Conservation (phyloP, 2,329 filamentous ascomycete genomes). For the Nemania sp. region DNA sequence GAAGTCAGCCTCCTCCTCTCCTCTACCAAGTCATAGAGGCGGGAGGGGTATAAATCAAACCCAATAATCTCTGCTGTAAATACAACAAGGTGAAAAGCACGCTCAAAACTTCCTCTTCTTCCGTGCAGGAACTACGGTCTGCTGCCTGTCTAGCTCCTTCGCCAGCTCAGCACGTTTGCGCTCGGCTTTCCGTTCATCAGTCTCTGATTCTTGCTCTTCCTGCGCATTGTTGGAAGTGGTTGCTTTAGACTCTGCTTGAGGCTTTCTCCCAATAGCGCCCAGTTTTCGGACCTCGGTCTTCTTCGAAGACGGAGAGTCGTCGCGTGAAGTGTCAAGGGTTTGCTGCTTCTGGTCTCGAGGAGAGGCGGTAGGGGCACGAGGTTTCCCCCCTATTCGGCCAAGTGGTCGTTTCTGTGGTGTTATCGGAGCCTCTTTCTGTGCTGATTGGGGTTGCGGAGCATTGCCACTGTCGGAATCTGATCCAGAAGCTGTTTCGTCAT, state of each 20-base stretch:
- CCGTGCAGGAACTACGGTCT: constrained; percentile 53
- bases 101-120: constrained; percentile 60
- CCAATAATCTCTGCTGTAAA: too few relatives aligned
- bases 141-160: constrained; percentile 54
- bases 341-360: neutral
- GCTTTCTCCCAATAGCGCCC: constrained; percentile 34
- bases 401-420: constrained; percentile 25
- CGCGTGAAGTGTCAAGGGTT: constrained; percentile 6
- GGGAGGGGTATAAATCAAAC: too few relatives aligned
- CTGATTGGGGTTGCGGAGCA: constrained; percentile 2
- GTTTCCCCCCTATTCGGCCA: constrained; percentile 34
- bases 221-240: constrained; percentile 18
- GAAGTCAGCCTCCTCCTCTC: too few relatives aligned
- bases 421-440: constrained; percentile 4
- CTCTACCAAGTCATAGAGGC: too few relatives aligned
- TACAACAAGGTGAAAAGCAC: too few relatives aligned
- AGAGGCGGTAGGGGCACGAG: constrained; percentile 18
- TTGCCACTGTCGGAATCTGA: constrained; percentile 22
- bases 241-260: constrained; percentile 24
- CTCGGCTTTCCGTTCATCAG: constrained; percentile 46
- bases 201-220: constrained; percentile 32
- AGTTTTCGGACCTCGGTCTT: constrained; percentile 28
- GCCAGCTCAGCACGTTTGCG: constrained; percentile 56
- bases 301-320: constrained; percentile 19
- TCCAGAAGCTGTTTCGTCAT: constrained; percentile 33